Evolutionary conservation across 768 basidiomycete genomes (phyloP), one percentile per base, ranked within the genome.

Genomic region (Boletus reticulatus): DNA sequence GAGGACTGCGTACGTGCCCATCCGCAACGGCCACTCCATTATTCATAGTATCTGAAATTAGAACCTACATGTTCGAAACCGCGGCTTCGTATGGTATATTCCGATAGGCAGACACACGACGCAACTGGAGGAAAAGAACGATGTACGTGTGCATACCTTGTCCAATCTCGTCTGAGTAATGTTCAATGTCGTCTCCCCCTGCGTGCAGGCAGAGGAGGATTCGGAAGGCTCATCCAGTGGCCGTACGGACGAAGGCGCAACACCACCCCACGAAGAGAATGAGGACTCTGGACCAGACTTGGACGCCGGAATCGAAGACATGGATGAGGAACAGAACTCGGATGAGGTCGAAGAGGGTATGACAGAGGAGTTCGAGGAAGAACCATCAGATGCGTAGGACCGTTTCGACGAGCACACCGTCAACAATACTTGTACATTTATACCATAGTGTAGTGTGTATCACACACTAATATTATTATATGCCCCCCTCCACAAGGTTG

Each of bases 91-190:
- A 58, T 89, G 82, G 64, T 76, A 89, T 20, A 78, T 92, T 24
- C 89, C 89, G 7, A 87, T 90, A 43, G 90, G 90, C 9, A 81
- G 84, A 48, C 78, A 78, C 51, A 76, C 88, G 52, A 92, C 90
- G 14, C 84, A 84, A 62, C 81, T 84, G 58, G 90, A 92, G 65
- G 90, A 92, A 71, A 91, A 89, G 75, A 91, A 90, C 66, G 90
- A 92, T 66, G 90, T 90, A 55, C 51, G 78, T 70, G 44, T 51
- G 17, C 38, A 31, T 24, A 27, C 47, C 43, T n/a, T 36, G 24
- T 19, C 41, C 17, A 9, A 16, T 27, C 29, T 45, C 31, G 44
- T 16, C 13, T 13, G 24, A n/a, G 32, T 46, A 11, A 20, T 20
- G 9, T 46, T 27, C 19, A 16, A 47, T 39, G 41, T 10, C 32